Percentiles rank a stretch among this genome's conserved stretches.
These are phyloP conservation scores for Aechmea fasciata DNA, from an alignment of 176 grass and related monocot genomes.

Conservation along the genomic window DNA sequence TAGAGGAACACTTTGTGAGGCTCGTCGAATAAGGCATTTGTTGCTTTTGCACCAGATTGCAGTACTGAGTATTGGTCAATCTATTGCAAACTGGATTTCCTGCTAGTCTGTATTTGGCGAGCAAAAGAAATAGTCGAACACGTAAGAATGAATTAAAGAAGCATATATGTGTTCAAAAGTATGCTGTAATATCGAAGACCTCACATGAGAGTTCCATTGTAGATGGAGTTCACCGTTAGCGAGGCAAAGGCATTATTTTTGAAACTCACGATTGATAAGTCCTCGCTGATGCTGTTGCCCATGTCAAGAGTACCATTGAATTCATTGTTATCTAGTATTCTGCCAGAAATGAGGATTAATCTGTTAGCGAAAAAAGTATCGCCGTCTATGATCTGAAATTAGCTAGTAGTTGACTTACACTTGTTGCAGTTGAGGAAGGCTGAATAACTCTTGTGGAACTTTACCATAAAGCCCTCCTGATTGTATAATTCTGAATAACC, in stretches of 20 bases:
- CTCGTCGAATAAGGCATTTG: conserved; percentile 54
- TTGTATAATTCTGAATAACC: conserved; percentile 58
- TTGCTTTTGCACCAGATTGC: conserved; percentile 29
- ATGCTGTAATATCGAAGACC: conserved; percentile 2
- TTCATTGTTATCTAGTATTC: conserved; percentile 62
- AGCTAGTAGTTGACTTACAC: conserved; percentile 44
- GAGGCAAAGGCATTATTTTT: conserved; percentile 56
- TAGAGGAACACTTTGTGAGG: conserved; percentile 44
- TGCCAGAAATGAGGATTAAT: conserved; percentile 10
- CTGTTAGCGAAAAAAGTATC: too few relatives aligned
- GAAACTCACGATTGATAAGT: conserved; percentile 69
- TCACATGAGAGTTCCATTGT: conserved; percentile 69
- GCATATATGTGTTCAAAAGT: not conserved
- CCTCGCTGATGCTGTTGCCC: conserved; percentile 46
- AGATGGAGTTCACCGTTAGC: conserved; percentile 20
- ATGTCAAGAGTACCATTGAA: conserved; percentile 77
- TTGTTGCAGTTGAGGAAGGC: conserved; percentile 60
- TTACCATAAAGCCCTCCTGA: conserved; percentile 55
- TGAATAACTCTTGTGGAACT: conserved; percentile 52
- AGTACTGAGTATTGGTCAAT: conserved; percentile 25
- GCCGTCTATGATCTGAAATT: not conserved
- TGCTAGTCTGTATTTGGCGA: conserved; percentile 39
- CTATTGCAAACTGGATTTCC: conserved; percentile 70
- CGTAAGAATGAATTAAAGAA: not conserved
- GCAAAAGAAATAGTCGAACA: not conserved